phyloP scores from a whole-genome alignment of 495 filamentous ascomycete species.

The Hypomontagnella submonticulosa region DNA sequence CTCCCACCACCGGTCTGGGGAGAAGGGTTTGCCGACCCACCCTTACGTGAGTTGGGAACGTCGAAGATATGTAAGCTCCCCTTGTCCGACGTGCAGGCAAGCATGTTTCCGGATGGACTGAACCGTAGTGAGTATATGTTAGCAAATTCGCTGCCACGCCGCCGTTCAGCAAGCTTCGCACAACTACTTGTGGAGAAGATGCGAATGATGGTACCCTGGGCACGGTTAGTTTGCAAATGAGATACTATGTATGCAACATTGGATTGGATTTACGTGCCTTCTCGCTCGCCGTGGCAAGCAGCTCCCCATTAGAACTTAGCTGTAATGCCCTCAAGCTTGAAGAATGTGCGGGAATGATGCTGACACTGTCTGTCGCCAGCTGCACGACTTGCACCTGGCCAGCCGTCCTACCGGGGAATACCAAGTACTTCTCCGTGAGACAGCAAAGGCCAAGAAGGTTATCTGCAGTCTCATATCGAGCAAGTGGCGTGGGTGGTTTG shows the following conservation, averaged over 20 bases:
- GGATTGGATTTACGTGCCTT: constrained; percentile 62
- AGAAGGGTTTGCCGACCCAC: constrained; percentile 16
- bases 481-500: constrained; percentile 75
- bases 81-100: constrained; percentile 98
- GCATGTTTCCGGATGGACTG: constrained; percentile 77
- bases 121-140: constrained; percentile 88
- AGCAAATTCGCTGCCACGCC: constrained; percentile 89
- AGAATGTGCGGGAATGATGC: constrained; percentile 92
- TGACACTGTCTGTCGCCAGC: constrained; percentile 82
- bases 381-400: constrained; percentile 96
- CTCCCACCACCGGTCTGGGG: constrained; percentile 13
- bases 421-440: constrained; percentile 75
- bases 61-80: constrained; percentile 95
- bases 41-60: constrained; percentile 55
- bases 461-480: constrained; percentile 85
- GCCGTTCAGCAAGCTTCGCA: constrained; percentile 81
- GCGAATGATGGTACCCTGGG: constrained; percentile 85
- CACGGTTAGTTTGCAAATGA: constrained; percentile 1
- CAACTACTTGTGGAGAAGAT: constrained; percentile 82
- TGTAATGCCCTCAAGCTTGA: constrained; percentile 81
- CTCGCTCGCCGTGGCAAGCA: constrained; percentile 92
- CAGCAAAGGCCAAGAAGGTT: constrained; percentile 86
- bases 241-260: not conserved
- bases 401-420: constrained; percentile 83
- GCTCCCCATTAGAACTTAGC: constrained; percentile 80